Evolutionary conservation across 768 basidiomycete genomes (phyloP), one percentile per base, ranked within the genome.

Genomic region (Serendipita sp.): DNA sequence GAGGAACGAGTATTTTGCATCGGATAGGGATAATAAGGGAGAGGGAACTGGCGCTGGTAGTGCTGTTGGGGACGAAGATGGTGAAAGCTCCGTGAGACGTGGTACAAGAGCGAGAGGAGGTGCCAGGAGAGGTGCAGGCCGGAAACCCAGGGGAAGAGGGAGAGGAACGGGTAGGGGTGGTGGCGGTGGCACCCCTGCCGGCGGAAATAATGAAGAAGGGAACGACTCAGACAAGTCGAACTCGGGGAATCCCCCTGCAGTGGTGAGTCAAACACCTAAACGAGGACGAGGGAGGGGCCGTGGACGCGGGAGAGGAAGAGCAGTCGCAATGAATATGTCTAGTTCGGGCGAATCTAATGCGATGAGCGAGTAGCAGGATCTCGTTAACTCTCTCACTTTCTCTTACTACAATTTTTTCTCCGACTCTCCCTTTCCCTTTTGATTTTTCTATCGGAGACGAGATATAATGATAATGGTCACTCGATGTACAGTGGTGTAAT

Each of bases 1-100:
- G 2, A 74, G 80, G 67, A 88, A 85, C 68, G 89, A 90, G 68
- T 88, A 78, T 67, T 92, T 79, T 70, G 88, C 89, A 51, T 84
- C 81, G 3, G 86, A 88, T 30, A 77, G 81, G 51, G 88, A 90
- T 69, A 78, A 81, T 18, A 88, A 89, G 71, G 51, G 76, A 79
- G 44, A 69, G 70, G 23, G 23, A 23, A 23, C 23, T 23, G 23
- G 23, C 23, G 30, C 0, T 11, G 30, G 18, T 34, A 41, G 64
- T 51, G 28, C 46, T 65, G 45, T 64, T 41, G 23, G 23, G 23
- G 23, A 23, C 23, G 23, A 23, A 23, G 23, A 23, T 23, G 23
- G 23, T 23, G 23, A 23, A 23, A 23, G 23, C 23, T 23, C 23
- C 23, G 23, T 23, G 23, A 23, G 23, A 23, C 23, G 58, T 8